Evolutionary conservation across 208 protist species (phyloP).

Genomic region (Lotmaria passim): DNA sequence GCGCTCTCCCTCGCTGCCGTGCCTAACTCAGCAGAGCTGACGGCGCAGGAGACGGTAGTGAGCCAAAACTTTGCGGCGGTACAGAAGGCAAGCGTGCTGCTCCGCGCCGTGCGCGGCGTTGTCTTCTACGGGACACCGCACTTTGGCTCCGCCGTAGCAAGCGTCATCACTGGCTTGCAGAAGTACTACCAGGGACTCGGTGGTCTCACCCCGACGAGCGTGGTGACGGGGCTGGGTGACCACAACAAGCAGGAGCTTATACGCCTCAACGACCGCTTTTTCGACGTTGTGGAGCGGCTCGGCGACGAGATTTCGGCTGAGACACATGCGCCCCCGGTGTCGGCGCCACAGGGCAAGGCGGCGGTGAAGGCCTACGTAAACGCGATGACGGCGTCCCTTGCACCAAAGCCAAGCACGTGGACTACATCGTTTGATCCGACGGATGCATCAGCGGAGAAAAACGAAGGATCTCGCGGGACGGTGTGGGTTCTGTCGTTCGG

Average conservation of each 20-base stretch:
- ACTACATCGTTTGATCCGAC: not conserved
- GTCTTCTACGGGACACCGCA: conserved; percentile 81
- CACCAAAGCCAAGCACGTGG: not conserved
- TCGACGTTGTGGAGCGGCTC: conserved; percentile 52
- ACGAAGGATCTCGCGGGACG: not conserved
- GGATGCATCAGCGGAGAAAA: not conserved
- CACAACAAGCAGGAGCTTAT: conserved; percentile 54
- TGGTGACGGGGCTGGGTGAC: conserved; percentile 65
- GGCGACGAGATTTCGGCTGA: conserved; percentile 22
- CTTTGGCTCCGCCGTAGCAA: conserved; percentile 69
- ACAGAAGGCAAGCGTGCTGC: conserved; percentile 25
- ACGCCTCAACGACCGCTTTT: conserved; percentile 56
- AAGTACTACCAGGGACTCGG: conserved; percentile 63
- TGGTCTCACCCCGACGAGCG: conserved; percentile 54
- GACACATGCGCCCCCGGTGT: not conserved
- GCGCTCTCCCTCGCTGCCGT: conserved; percentile 3
- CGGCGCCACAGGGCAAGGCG: not conserved
- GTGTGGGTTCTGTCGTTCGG: conserved; percentile 62
- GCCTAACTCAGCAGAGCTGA: not conserved
- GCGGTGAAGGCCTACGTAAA: conserved; percentile 1
- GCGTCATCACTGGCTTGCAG: conserved; percentile 57
- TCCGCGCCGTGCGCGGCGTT: conserved; percentile 53
- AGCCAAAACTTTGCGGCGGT: conserved; percentile 4
- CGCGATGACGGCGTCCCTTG: conserved; percentile 29
- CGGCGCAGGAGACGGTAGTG: not conserved